These are phyloP conservation scores for Davidsoniella eucalypti DNA, from an alignment of 2,329 filamentous ascomycete species.

Conservation along the genomic window DNA sequence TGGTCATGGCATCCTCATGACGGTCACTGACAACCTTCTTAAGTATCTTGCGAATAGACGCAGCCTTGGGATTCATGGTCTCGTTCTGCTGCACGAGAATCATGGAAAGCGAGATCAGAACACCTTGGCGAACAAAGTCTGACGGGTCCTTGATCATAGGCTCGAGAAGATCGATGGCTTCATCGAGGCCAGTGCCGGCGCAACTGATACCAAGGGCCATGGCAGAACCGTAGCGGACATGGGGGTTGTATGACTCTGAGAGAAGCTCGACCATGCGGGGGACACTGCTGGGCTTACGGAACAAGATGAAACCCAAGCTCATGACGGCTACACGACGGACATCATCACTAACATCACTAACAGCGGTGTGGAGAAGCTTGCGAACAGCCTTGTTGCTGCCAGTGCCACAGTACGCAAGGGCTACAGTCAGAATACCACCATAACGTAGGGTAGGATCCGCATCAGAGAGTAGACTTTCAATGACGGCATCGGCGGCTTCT, in stretches of 20 bases:
- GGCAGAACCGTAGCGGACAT: constrained; percentile 91
- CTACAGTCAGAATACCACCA: constrained; percentile 97
- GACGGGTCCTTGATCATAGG: constrained; percentile 99
- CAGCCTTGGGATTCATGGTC: constrained; percentile 93
- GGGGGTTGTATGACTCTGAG: constrained; percentile 96
- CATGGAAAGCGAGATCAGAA: constrained; percentile 87
- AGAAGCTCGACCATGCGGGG: constrained; percentile 97
- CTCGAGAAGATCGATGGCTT: constrained; percentile 90
- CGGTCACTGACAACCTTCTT: constrained; percentile 88
- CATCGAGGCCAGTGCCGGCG: constrained; percentile 85
- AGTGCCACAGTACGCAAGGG: constrained; percentile 89
- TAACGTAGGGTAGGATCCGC: constrained; percentile 88
- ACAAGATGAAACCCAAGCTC: constrained; percentile 94
- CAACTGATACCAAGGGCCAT: constrained; percentile 98
- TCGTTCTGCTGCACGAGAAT: constrained; percentile 99
- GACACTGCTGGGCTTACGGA: constrained; percentile 92
- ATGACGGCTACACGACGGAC: constrained; percentile 92
- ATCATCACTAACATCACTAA: constrained; percentile 96
- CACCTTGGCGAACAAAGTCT: constrained; percentile 94
- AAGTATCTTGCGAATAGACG: constrained; percentile 76
- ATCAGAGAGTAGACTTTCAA: constrained; percentile 83
- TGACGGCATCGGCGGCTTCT: constrained; percentile 85
- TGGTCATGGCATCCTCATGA: constrained; percentile 98
- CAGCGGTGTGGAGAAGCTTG: constrained; percentile 85
- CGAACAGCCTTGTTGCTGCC: constrained; percentile 98